These are phyloP conservation scores for Tremella yokohamensis DNA, from an alignment of 768 basidiomycete genomes.

Conservation along the genomic window DNA sequence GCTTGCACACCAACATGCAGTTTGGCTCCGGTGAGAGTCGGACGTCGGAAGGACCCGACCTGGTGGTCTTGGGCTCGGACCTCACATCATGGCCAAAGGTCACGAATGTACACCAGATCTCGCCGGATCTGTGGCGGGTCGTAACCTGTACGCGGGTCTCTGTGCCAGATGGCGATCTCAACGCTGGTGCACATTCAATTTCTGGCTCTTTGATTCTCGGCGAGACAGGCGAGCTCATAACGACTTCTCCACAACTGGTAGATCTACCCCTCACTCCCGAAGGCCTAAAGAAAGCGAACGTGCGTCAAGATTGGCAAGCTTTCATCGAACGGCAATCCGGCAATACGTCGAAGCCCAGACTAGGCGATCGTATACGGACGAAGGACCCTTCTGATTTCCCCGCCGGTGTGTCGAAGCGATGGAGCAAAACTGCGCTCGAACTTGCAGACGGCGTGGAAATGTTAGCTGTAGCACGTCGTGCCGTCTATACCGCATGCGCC, in stretches of 20 bases:
- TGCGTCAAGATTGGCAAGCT: constrained; percentile 7
- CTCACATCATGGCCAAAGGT: constrained; percentile 26
- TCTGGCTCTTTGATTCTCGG: constrained; percentile 9
- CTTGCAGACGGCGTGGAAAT: neutral
- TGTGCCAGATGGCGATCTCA: too few species aligned
- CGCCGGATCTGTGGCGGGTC: constrained; percentile 23
- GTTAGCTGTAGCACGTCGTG: constrained; percentile 22
- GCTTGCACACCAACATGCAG: constrained; percentile 23
- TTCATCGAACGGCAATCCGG: neutral
- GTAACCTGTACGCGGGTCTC: constrained; percentile 13
- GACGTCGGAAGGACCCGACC: constrained; percentile 17
- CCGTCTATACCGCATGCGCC: constrained; percentile 28
- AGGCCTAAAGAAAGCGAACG: neutral
- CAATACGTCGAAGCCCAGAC: neutral
- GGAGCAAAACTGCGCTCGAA: neutral
- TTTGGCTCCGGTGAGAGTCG: constrained; percentile 24
- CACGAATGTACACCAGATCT: constrained; percentile 9
- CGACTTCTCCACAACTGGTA: constrained; percentile 1
- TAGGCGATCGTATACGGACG: constrained; percentile 13
- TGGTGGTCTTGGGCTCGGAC: constrained; percentile 21
- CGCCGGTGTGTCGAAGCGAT: constrained; percentile 18
- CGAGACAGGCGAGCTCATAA: constrained; percentile 29
- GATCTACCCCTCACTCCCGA: neutral
- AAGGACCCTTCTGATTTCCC: constrained; percentile 27
- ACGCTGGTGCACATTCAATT: too few species aligned